Base-by-base conservation (phyloP, 331 rosid genomes). In the Malus hybrid region DNA sequence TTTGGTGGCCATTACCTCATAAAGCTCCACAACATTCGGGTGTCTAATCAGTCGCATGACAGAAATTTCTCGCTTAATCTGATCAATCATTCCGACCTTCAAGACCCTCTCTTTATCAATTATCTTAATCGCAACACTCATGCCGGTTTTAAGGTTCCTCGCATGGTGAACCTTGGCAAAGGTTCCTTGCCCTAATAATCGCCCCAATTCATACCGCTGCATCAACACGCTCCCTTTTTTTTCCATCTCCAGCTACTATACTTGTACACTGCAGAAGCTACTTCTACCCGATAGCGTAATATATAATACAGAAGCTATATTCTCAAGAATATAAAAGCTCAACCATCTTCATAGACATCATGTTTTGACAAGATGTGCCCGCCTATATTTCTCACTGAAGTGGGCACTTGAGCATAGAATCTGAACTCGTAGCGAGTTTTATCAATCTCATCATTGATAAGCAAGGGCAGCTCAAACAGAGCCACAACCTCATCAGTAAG, bases 141-240 rank as follows among this genome's bases (percentile, higher is more conserved):
- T 46, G 72, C 96, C 93, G 30, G 93, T 86, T 68, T 57, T 50
- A 72, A 94, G 74, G 85, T 91, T 87, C 86, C 97, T 87, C 14
- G 93, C 97, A 85, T 86, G 75, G 84, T 94, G 90, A 70, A 94
- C 98, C 89, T 90, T 94, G 24, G 97, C 98, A 85, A 94, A 94
- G 72, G 96, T 94, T 63, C 98, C 98, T 84, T 94, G 97, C 80
- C 98, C 98, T 69, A 94, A 80, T 70, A 87, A 85, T 78, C 86
- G 87, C 76, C 98, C 98, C 57, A 90, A 57, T 46, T 94, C 98
- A 72, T 85, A 94, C 33, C 85, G 86, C 39, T 87, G 86, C 95
- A 94, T 80, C 80, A 94, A 79, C 79, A 91, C 85, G 66, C 86
- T 68, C 77, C 88, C 89, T 66, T 86, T 88, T 73, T 73, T 82